A percentile compares a stretch with the other conserved stretches of the same genome.
Conservation (phyloP, 192 early-diverging fungal genomes). For the Thamnidium elegans region DNA sequence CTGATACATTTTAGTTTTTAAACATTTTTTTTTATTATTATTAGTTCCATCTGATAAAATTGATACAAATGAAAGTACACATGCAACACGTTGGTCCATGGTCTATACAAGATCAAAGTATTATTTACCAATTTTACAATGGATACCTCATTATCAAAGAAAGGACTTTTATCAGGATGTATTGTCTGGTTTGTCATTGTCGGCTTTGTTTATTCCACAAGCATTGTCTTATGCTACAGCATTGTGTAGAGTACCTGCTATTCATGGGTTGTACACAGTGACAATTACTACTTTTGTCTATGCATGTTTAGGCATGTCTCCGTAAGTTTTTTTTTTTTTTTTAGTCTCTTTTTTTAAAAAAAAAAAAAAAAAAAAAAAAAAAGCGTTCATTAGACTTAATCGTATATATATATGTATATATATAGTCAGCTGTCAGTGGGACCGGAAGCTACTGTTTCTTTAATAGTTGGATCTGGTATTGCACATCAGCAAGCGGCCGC, state of each 20-base stretch:
- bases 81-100: conserved; percentile 6
- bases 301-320: conserved; percentile 85
- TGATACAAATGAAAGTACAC: conserved; percentile 3
- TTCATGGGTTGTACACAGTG: conserved; percentile 83
- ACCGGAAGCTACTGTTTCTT: conserved; percentile 87
- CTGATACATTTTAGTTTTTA: too few relatives aligned
- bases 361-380: neutral
- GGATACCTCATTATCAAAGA: conserved; percentile 76
- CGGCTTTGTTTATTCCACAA: conserved; percentile 64
- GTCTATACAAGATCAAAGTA: conserved; percentile 69
- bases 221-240: conserved; percentile 84
- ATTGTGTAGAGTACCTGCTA: conserved; percentile 74
- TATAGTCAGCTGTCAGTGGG: conserved; percentile 82
- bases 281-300: conserved; percentile 78
- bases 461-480: conserved; percentile 61
- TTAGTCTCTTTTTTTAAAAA: neutral
- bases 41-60: conserved; percentile 1
- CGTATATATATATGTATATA: neutral
- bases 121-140: conserved; percentile 91
- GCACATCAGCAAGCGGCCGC: conserved; percentile 47
- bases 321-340: conserved; percentile 39
- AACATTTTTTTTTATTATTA: too few relatives aligned
- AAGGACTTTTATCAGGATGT: conserved; percentile 65
- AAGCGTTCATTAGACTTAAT: neutral
- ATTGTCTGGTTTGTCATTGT: conserved; percentile 76